Evolutionary conservation across 2,329 filamentous ascomycete genomes (phyloP), one percentile per base, ranked within the genome.

Genomic region (Atkinsonella texensis): DNA sequence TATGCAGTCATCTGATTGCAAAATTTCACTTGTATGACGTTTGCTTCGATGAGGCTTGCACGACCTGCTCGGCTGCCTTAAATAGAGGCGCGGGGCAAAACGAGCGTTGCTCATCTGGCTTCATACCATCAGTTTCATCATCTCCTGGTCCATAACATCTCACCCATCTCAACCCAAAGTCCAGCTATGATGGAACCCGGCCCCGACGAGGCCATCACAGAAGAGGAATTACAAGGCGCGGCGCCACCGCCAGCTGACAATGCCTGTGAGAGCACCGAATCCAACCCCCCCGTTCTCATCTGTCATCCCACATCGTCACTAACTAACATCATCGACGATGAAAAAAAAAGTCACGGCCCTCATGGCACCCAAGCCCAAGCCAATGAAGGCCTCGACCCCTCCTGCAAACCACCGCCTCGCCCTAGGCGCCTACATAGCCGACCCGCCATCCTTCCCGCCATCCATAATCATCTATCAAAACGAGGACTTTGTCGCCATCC

Each of bases 401-500:
- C 57, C 49, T 32, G 51, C 53, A 5, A 56, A 55, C 52, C 54
- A 57, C 32, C 76, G 83, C 48, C 75, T 84, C 60, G 84, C 75
- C 0, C 74, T 93, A 0, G 81, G 80, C 38, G 70, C 73, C 28
- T 93, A 93, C 65, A 81, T 87, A 47, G 63, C 70, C 15, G 66
- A 77, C 40, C 87, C 88, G 0, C 71, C 77, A 46, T 74, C 75
- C 3, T 84, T 81, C 56, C 76, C 82, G 1, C 62, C 78, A 1
- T 76, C 74, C 5, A 70, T 76, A 9, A 77, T 90, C 18, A 75
- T 91, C 57, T 82, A 81, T 59, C 73, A 84, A 68, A 81, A 80
- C 59, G 73, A 80, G 11, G 72, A 81, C 54, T 89, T 86, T 58
- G 85, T 90, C 51, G 77, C 81, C 18, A 87, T 97, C 65, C 77